Percentiles rank a stretch among this genome's conserved stretches.
Evolutionary conservation across 371 early-diverging fungal genomes (phyloP).

Genomic region (Blastocladiella emersonii): DNA sequence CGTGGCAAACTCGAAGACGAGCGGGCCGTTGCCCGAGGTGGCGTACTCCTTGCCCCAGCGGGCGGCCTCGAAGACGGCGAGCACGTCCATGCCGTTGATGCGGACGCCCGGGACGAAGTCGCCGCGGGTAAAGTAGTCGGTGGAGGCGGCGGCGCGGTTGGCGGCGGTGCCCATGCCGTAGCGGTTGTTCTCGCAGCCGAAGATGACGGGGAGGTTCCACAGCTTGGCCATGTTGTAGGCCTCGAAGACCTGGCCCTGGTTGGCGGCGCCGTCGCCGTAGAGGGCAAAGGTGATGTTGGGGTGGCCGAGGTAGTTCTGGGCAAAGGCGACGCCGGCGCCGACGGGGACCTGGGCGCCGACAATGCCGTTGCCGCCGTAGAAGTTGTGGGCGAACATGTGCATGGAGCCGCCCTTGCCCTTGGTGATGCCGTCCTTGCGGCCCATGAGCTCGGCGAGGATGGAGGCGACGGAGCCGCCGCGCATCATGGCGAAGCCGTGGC

Average conservation of each 20-base stretch:
- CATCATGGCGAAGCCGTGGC: conserved; percentile 94
- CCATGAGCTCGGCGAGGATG: conserved; percentile 77
- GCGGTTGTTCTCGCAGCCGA: conserved; percentile 98
- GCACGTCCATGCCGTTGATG: conserved; percentile 89
- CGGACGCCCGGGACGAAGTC: conserved; percentile 92
- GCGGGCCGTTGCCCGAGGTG: conserved; percentile 76
- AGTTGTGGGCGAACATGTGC: conserved; percentile 97
- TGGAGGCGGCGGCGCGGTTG: conserved; percentile 76
- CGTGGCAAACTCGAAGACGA: conserved; percentile 93
- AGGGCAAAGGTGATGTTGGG: conserved; percentile 74
- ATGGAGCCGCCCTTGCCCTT: conserved; percentile 99
- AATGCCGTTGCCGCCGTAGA: conserved; percentile 99
- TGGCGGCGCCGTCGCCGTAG: conserved; percentile 99
- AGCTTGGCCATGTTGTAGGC: conserved; percentile 99
- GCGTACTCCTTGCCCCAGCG: conserved; percentile 75
- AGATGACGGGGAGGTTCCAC: conserved; percentile 93
- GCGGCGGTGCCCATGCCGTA: conserved; percentile 99
- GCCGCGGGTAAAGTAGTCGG: conserved; percentile 91
- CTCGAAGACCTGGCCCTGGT: conserved; percentile 99
- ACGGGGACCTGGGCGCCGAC: conserved; percentile 99
- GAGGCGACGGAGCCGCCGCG: conserved; percentile 66
- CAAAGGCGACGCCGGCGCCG: conserved; percentile 93
- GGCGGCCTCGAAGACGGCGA: conserved; percentile 80
- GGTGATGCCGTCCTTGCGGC: conserved; percentile 77
- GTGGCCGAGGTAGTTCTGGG: conserved; percentile 79